Percentiles rank a stretch among this genome's conserved stretches.
These are phyloP conservation scores for Syzygium grande DNA, from an alignment of 345 rosid genomes.

Conservation along the genomic window DNA sequence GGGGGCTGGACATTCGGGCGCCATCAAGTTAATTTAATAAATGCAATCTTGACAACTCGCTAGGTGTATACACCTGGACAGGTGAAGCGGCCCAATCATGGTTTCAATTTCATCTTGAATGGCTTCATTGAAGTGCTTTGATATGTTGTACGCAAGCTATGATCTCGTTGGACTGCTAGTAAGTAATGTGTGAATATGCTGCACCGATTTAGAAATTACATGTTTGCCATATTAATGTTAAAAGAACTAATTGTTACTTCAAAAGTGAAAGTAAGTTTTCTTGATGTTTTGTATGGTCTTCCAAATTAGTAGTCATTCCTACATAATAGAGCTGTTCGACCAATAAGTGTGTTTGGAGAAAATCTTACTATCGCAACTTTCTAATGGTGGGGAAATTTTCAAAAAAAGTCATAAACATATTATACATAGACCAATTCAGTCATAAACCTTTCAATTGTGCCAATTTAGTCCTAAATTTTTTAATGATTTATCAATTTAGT, in stretches of 20 bases:
- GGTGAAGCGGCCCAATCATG: too few relatives aligned
- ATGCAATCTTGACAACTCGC: too few relatives aligned
- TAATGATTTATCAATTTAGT: too few relatives aligned
- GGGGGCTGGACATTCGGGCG: too few relatives aligned
- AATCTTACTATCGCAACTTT: neutral
- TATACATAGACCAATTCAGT: too few relatives aligned
- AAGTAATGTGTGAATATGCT: neutral
- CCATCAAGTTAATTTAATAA: too few relatives aligned
- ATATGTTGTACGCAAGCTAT: neutral
- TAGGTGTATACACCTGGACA: too few relatives aligned
- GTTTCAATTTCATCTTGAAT: too few relatives aligned
- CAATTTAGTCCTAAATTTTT: too few relatives aligned
- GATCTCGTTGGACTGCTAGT: neutral
- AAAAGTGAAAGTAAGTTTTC: neutral
- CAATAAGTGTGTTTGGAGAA: neutral
- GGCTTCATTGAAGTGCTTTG: neutral
- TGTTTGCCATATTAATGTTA: neutral
- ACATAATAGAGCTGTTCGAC: neutral
- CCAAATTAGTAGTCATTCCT: too few relatives aligned
- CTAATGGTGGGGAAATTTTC: neutral
- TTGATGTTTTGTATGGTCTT: neutral
- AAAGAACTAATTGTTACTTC: neutral
- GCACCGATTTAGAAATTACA: neutral
- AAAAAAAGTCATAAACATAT: too few relatives aligned
- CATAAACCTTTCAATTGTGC: too few relatives aligned